These are phyloP conservation scores for Colletotrichum sp. DNA, from an alignment of 2,329 filamentous ascomycete genomes.

Conservation along the genomic window DNA sequence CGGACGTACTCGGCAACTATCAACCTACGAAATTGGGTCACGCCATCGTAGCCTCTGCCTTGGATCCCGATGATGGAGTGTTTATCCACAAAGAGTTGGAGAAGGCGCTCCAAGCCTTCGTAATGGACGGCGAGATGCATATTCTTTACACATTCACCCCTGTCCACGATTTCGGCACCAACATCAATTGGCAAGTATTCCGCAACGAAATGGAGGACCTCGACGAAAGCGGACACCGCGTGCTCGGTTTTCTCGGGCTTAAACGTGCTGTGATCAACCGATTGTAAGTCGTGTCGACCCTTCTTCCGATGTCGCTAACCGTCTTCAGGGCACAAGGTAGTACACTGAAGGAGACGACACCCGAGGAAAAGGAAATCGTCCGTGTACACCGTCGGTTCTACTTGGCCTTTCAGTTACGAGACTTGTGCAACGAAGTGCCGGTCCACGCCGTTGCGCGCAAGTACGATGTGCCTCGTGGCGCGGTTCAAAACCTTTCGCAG, in stretches of 20 bases:
- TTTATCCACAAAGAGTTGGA: slow-evolving; percentile 75
- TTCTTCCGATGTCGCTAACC: slow-evolving; percentile 11
- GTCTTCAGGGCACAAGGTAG: slow-evolving; percentile 68
- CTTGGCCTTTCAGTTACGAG: slow-evolving; percentile 76
- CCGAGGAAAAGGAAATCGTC: slow-evolving; percentile 63
- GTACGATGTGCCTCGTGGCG: slow-evolving; percentile 73
- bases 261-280: slow-evolving; percentile 70
- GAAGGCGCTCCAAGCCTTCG: slow-evolving; percentile 72
- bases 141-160: slow-evolving; percentile 80
- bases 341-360: slow-evolving; percentile 65
- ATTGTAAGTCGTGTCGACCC: slow-evolving; percentile 53
- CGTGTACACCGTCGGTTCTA: slow-evolving; percentile 77
- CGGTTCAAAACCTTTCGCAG: slow-evolving; percentile 74
- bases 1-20: slow-evolving; percentile 57
- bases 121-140: slow-evolving; percentile 84
- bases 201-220: slow-evolving; percentile 73
- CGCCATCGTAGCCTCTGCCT: slow-evolving; percentile 74
- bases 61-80: slow-evolving; percentile 76
- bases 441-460: slow-evolving; percentile 73
- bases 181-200: slow-evolving; percentile 76
- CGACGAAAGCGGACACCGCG: slow-evolving; percentile 74
- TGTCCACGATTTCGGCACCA: slow-evolving; percentile 57
- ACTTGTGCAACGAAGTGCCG: slow-evolving; percentile 78
- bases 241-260: slow-evolving; percentile 71
- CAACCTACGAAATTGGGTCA: slow-evolving; percentile 69